Evolutionary conservation across 2,329 filamentous ascomycete genomes (phyloP), one percentile per base, ranked within the genome.

Genomic region (Diaporthe nobilis): DNA sequence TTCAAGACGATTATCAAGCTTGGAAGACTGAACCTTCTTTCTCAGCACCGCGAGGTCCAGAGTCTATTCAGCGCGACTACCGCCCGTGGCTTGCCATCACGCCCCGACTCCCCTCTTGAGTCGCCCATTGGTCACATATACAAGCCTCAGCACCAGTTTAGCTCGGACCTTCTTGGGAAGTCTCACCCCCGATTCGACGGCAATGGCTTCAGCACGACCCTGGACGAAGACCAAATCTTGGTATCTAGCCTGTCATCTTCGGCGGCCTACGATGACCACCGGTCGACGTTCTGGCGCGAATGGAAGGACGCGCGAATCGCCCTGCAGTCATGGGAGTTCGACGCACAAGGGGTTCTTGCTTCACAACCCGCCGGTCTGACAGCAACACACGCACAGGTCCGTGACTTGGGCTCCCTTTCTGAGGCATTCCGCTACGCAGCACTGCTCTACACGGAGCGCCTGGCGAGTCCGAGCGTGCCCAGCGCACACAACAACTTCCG

Each of bases 341-440:
- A 94, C 78, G 83, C 89, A 0, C 83, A 86, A 9, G 85, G 88
- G 12, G 83, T 92, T 15, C 84, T 87, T 20, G 83, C 87, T 5
- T 88, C 87, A 12, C 85, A 92, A 15, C 88, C 88, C 22, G 84
- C 84, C 60, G 74, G 77, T 47, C 71, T 71, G 34, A 58, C 78
- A 79, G 9, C 73, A 65, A 89, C 90, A 0, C 86, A 90, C 13
- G 88, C 88, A 10, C 94, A 97, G 82, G 85, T 94, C 1, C 88
- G 92, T 31, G 95, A 97, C 78, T 88, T 98, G 15, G 90, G 92
- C 47, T 94, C 95, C 80, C 93, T 98, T 70, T 97, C 94, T 28
- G 95, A 98, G 83, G 94, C 94, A 15, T 98, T 98, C 88, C 94
- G 96, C 25, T 95, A 97, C 83, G 93, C 95, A 0, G 96, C 95